These are phyloP conservation scores for Fusarium multiceps DNA, from an alignment of 2,329 filamentous ascomycete genomes.

Conservation along the genomic window DNA sequence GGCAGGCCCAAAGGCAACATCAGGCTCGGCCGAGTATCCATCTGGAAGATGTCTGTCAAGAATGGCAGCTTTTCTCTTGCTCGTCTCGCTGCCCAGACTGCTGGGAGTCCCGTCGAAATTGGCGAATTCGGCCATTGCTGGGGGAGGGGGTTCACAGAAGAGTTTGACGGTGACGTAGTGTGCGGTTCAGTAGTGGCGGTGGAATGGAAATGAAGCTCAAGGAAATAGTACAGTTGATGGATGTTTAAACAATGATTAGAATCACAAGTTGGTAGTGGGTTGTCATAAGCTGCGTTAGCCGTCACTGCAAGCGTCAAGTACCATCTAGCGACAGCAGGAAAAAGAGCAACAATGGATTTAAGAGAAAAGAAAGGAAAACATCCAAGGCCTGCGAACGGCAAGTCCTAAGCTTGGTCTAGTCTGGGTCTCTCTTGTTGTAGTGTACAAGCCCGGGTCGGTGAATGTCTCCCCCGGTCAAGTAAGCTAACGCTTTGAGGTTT, in stretches of 20 bases:
- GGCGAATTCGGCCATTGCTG: conserved; percentile 46
- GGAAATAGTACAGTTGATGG: conserved; percentile 1
- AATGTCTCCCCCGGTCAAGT: conserved; percentile 34
- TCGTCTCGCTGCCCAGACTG: conserved; percentile 45
- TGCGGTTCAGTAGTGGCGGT: background rate
- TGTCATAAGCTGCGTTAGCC: conserved; percentile 22
- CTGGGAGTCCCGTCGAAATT: conserved; percentile 44
- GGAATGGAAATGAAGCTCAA: conserved; percentile 6
- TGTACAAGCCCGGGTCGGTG: conserved; percentile 32
- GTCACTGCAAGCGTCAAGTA: conserved; percentile 27
- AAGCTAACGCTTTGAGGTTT: conserved; percentile 31
- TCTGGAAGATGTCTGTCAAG: conserved; percentile 54
- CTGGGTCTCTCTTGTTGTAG: conserved; percentile 29
- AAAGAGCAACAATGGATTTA: conserved; percentile 11
- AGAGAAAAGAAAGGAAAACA: conserved; percentile 2
- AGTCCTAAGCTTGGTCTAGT: conserved; percentile 6
- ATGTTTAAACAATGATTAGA: conserved; percentile 4
- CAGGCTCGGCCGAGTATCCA: conserved; percentile 54
- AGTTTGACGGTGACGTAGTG: conserved; percentile 30
- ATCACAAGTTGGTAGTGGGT: conserved; percentile 5
- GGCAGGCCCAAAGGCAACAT: conserved; percentile 47
- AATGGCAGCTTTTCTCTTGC: conserved; percentile 51
- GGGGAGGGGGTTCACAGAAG: conserved; percentile 3
- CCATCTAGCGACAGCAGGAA: conserved; percentile 12
- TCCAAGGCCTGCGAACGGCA: conserved; percentile 20